phyloP scores from a whole-genome alignment of 1,284 basidiomycete genomes.

The Ganoderma resinaceum region DNA sequence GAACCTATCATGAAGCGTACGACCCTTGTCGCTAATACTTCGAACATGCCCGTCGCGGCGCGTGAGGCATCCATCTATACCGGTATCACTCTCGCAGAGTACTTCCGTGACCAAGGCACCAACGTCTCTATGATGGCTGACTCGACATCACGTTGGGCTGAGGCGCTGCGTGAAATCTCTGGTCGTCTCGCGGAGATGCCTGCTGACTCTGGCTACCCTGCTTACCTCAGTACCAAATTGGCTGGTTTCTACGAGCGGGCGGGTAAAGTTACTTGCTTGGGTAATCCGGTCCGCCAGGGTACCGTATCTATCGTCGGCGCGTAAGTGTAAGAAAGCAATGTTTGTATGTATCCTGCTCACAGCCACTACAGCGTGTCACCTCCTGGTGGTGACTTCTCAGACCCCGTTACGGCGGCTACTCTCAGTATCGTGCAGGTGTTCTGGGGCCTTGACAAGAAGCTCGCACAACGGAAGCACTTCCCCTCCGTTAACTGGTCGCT shows the following conservation, averaged over 20 bases:
- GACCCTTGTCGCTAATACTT: conserved; percentile 98
- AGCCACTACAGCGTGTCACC: conserved; percentile 81
- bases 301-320: conserved; percentile 99
- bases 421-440: conserved; percentile 99
- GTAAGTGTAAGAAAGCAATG: conserved; percentile 57
- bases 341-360: neutral
- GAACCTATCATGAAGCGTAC: conserved; percentile 99
- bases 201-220: conserved; percentile 98
- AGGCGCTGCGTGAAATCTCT: conserved; percentile 98
- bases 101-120: conserved; percentile 98
- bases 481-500: conserved; percentile 99
- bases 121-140: conserved; percentile 99
- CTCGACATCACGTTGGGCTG: conserved; percentile 99
- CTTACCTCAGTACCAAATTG: conserved; percentile 95
- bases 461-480: conserved; percentile 98
- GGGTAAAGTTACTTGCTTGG: conserved; percentile 95
- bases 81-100: conserved; percentile 98
- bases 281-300: conserved; percentile 88
- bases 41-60: conserved; percentile 99
- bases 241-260: conserved; percentile 99
- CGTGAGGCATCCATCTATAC: conserved; percentile 99
- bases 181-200: conserved; percentile 99
- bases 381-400: conserved; percentile 99
- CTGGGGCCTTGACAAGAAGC: conserved; percentile 95
- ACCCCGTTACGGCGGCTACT: conserved; percentile 97